Percentiles rank a stretch among this genome's conserved stretches.
Conservation (phyloP, 2,329 filamentous ascomycete genomes). For the Diplodia intermedia region DNA sequence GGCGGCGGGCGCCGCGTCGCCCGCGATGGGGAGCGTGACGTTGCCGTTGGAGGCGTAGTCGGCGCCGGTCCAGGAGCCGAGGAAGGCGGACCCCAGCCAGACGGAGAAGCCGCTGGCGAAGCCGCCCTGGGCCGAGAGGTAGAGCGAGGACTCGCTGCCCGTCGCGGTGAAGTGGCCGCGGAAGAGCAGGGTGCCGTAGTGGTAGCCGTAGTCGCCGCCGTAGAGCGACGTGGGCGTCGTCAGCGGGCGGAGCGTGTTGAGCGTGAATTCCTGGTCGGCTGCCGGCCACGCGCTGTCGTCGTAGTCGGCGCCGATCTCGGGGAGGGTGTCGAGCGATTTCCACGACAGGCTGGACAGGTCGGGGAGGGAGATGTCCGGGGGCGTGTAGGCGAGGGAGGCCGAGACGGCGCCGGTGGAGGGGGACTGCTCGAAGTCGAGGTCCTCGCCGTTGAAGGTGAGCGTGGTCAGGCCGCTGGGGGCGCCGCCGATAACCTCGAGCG, state of each 20-base stretch:
- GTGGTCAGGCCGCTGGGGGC: slow-evolving; percentile 59
- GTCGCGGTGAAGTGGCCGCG: slow-evolving; percentile 72
- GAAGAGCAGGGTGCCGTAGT: slow-evolving; percentile 72
- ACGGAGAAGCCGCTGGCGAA: slow-evolving; percentile 70
- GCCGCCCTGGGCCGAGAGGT: slow-evolving; percentile 69
- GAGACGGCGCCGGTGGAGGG: slow-evolving; percentile 57
- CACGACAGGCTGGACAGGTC: slow-evolving; percentile 66
- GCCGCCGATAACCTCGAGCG: slow-evolving; percentile 72
- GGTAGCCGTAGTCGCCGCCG: slow-evolving; percentile 75
- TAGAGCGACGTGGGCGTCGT: slow-evolving; percentile 71
- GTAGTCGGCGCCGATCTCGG: slow-evolving; percentile 69
- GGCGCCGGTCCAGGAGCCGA: slow-evolving; percentile 69
- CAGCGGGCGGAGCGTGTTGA: slow-evolving; percentile 64
- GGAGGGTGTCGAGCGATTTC: slow-evolving; percentile 74
- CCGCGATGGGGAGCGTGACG: slow-evolving; percentile 63
- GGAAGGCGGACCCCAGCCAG: slow-evolving; percentile 68
- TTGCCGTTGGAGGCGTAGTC: slow-evolving; percentile 59
- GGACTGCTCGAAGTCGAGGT: slow-evolving; percentile 50
- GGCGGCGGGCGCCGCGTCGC: slow-evolving; percentile 32
- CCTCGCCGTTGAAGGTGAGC: slow-evolving; percentile 67
- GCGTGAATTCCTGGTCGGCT: slow-evolving; percentile 65
- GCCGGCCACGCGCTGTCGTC: slow-evolving; percentile 72
- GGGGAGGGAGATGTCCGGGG: slow-evolving; percentile 63
- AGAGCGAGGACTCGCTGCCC: slow-evolving; percentile 65
- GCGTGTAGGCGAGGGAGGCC: slow-evolving; percentile 58